Base-by-base conservation (phyloP, 2,329 filamentous ascomycete species). In the Fusarium lateritium region DNA sequence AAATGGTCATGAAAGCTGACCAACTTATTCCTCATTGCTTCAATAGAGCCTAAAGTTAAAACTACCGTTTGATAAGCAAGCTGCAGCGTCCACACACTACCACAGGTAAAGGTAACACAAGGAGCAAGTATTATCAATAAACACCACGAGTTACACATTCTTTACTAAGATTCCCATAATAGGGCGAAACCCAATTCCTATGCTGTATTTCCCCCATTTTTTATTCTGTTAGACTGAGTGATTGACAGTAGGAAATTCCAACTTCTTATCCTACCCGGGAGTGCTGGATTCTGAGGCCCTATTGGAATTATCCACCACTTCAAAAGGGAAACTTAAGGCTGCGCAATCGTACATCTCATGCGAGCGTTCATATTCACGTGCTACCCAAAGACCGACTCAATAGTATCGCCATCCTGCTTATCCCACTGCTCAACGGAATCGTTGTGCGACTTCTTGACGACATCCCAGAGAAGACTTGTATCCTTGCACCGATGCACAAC, bases 1-100 rank as follows among this genome's bases (percentile, higher is more conserved):
- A 17, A 26, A 40, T 46, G 6, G 47, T 45, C 10, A 8, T 40
- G 19, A 19, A 61, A 24, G 49, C 34, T 66, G 39, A 50, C 62
- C 44, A 56, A 46, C n/a, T 45, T n/a, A 21, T 22, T n/a, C 14
- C n/a, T 50, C 19, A 7, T 34, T 33, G 15, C 34, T 15, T 10
- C 15, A 7, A 14, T 36, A 22, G 15, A 26, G 15, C 17, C 34
- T 9, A 49, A 56, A 22, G n/a, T 28, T 63, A 43, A 36, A 26
- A n/a, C 13, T 13, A 24, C 15, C 15, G 31, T 54, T 44, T 36
- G 19, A 31, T 15, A 24, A 22, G 24, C 26, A 26, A 56, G 8
- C 26, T 22, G 36, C 39, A 45, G 40, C 31, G 19, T 56, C 45
- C 40, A 26, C 40, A 40, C 44, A 7, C 13, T 24, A 14, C 5